Percentiles rank a stretch among this genome's conserved stretches.
phyloP scores from a whole-genome alignment of 805 yeast genomes.

The Diddensiella caesifluorescens region DNA sequence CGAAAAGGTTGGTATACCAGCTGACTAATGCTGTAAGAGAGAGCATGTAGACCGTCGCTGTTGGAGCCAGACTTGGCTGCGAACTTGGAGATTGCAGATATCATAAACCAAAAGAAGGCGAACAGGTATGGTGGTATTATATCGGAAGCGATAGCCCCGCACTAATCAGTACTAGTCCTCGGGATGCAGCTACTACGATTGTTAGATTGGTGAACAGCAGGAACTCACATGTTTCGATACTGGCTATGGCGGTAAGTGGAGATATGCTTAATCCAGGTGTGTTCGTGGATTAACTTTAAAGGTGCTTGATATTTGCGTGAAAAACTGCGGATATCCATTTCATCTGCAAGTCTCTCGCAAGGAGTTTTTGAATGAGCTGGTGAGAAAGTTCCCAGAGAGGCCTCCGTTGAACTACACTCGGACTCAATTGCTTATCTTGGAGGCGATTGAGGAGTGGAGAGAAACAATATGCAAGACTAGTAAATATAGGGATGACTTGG shows the following conservation, averaged over 20 bases:
- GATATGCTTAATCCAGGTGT: not conserved
- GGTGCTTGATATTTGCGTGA: conserved; percentile 80
- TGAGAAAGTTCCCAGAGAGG: conserved; percentile 86
- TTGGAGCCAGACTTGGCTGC: conserved; percentile 82
- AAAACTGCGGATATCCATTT: conserved; percentile 96
- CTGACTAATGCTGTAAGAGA: conserved; percentile 44
- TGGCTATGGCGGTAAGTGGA: conserved; percentile 54
- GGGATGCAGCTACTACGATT: conserved; percentile 86
- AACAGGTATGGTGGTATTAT: conserved; percentile 37
- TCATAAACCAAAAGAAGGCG: conserved; percentile 89
- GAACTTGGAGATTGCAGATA: conserved; percentile 89
- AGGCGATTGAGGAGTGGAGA: conserved; percentile 95
- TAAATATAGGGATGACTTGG: conserved; percentile 84
- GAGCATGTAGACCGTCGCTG: conserved; percentile 82
- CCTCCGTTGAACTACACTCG: conserved; percentile 83
- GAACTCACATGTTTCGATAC: conserved; percentile 76
- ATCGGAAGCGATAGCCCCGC: no score
- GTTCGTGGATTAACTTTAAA: not conserved
- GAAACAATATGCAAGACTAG: conserved; percentile 89
- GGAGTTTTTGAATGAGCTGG: conserved; percentile 90
- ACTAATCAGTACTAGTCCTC: conserved; percentile 51
- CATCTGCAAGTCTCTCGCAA: conserved; percentile 92
- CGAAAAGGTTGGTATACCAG: no score
- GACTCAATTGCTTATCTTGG: conserved; percentile 77
- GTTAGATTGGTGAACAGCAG: conserved; percentile 77